Conservation (phyloP, 495 filamentous ascomycete genomes). For the Pseudoneurospora amorphoporcata region DNA sequence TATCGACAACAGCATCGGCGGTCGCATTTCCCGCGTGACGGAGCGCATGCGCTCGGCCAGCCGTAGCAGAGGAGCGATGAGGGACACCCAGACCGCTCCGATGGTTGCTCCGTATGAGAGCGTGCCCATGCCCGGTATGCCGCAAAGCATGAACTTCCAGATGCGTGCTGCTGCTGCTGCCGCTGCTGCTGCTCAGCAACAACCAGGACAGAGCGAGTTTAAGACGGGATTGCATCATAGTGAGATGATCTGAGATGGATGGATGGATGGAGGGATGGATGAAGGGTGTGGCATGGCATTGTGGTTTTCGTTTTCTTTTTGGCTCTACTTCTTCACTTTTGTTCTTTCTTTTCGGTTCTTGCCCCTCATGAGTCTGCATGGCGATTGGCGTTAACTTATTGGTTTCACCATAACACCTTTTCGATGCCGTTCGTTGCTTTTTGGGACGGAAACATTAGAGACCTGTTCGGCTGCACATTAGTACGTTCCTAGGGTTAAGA, state of each 20-base stretch:
- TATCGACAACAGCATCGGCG: slow-evolving; percentile 45
- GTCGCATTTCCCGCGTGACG: slow-evolving; percentile 55
- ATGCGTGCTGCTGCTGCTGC: slow-evolving; percentile 13
- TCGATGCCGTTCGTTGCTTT: slow-evolving; percentile 9
- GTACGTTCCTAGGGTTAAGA: no score
- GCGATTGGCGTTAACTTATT: slow-evolving; percentile 12
- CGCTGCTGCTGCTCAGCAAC: slow-evolving; percentile 12
- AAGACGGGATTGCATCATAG: slow-evolving; percentile 34
- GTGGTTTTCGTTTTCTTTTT: neutral
- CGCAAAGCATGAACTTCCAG: slow-evolving; percentile 3
- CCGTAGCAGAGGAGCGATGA: slow-evolving; percentile 26
- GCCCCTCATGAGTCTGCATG: slow-evolving; percentile 3
- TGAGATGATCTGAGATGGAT: slow-evolving; percentile 33
- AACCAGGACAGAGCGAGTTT: slow-evolving; percentile 25
- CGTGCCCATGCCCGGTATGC: slow-evolving; percentile 28
- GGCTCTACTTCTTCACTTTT: slow-evolving; percentile 8
- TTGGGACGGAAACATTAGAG: slow-evolving; percentile 12
- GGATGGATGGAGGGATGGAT: neutral
- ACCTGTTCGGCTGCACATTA: no score
- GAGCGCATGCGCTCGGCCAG: slow-evolving; percentile 60
- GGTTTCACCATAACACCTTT: slow-evolving; percentile 18
- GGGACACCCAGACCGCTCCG: slow-evolving; percentile 27
- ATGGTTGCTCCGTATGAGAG: slow-evolving; percentile 48
- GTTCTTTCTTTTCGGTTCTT: slow-evolving; percentile 9
- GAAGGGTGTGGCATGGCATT: neutral